Base-by-base conservation (phyloP, 2,329 filamentous ascomycete species). In the Ceratocystis albifundus region DNA sequence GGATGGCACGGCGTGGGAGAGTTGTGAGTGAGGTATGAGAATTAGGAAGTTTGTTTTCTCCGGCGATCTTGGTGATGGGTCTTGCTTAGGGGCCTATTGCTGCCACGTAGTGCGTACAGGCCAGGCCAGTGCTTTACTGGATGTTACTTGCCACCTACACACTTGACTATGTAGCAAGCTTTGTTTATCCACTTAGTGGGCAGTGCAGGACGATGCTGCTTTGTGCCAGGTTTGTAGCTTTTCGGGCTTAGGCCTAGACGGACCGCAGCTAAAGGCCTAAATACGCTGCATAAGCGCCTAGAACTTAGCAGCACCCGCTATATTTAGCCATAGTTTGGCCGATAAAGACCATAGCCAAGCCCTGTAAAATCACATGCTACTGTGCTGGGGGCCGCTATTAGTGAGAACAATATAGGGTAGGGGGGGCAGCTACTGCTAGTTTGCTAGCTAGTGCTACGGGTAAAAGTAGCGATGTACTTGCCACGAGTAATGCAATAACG, bases 301-400 rank as follows among this genome's bases (percentile, higher is more conserved):
- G 36, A 12, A 12, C 4, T 41, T 4, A 41, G 2, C 36, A 12
- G 1, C 7, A 6, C 10, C n/a, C 6, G 12, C 48, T 22, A n/a
- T 20, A 53, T n/a, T 30, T 57, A 57, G 53, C 53, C 53, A 32
- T 25, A n/a, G 53, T 30, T 57, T 15, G 12, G 22, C 53, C 53
- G 53, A 32, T 30, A 30, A 17, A 30, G 12, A 15, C 17, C 53
- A 41, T 1, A 15, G 4, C 15, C 12, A 41, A 12, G 4, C 25
- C 53, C 53, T 57, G 53, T 12, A 57, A n/a, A 57, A 57, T 57
- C 53, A 57, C 53, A 57, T 32, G 53, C 53, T 3, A 22, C n/a
- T 3, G 7, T 20, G 7, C 7, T 48, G 4, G 17, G 4, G 17
- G 15, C 3, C n/a, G 12, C 45, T 48, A 48, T 48, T 36, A 36